Percentiles rank a stretch among this genome's conserved stretches.
These are phyloP conservation scores for Sechiopsis laciniata DNA, from an alignment of 306 rosid genomes.

Conservation along the genomic window DNA sequence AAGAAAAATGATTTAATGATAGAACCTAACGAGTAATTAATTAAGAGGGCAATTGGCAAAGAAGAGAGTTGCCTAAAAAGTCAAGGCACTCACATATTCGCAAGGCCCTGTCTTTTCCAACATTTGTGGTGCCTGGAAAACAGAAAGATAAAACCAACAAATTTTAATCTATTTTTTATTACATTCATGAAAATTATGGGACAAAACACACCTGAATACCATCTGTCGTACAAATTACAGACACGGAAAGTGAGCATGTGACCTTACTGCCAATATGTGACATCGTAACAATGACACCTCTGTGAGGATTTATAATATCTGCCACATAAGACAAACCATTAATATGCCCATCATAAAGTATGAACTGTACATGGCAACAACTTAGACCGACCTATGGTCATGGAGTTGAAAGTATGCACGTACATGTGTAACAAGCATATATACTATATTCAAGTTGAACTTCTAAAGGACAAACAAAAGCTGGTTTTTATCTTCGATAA, in stretches of 20 bases:
- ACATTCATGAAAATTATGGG: conserved; percentile 10
- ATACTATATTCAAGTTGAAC: background rate
- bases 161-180: background rate
- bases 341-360: conserved; percentile 10
- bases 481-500: background rate
- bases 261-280: conserved; percentile 40
- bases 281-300: conserved; percentile 75
- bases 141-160: conserved; percentile 29
- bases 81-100: conserved; percentile 60
- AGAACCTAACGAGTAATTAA: conserved; percentile 6
- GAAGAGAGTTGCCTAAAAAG: conserved; percentile 17
- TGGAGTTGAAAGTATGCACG: background rate
- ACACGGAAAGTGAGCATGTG: conserved; percentile 83
- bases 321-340: conserved; percentile 34
- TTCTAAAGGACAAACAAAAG: background rate
- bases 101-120: conserved; percentile 61
- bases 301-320: conserved; percentile 68
- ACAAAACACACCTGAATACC: conserved; percentile 55
- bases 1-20: background rate
- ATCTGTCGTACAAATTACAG: conserved; percentile 58
- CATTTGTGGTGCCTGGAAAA: conserved; percentile 52
- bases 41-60: background rate
- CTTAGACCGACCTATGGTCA: background rate
- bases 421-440: background rate
- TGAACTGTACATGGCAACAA: conserved; percentile 1